phyloP scores from a whole-genome alignment of 805 yeast genomes.

The Jamesozyma piceae region DNA sequence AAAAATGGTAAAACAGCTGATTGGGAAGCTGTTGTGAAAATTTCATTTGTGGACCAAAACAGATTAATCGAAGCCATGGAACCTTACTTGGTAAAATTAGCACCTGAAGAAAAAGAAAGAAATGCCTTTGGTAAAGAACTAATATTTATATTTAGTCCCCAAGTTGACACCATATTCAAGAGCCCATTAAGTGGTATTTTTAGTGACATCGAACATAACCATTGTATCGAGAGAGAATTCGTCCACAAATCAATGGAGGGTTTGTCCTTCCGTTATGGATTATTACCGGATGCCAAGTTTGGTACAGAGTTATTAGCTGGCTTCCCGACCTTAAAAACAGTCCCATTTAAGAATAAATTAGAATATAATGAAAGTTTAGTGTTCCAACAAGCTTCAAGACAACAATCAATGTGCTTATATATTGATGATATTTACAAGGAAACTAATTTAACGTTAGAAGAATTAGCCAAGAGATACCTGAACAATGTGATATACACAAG shows the following conservation, averaged over 20 bases:
- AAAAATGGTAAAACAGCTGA: conserved; percentile 90
- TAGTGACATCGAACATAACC: conserved; percentile 68
- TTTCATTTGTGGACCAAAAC: conserved; percentile 82
- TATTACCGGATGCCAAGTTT: conserved; percentile 53
- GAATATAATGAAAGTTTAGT: conserved; percentile 58
- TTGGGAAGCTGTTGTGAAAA: conserved; percentile 95
- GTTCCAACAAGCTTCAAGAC: conserved; percentile 77
- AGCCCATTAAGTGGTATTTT: conserved; percentile 74
- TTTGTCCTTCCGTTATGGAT: conserved; percentile 41
- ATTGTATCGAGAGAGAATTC: conserved; percentile 58
- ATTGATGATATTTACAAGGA: conserved; percentile 43
- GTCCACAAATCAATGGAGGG: conserved; percentile 39
- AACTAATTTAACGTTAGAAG: conserved; percentile 47
- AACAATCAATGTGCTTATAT: conserved; percentile 68
- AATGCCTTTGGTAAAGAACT: conserved; percentile 68
- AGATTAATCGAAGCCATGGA: conserved; percentile 64
- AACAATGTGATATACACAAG: conserved; percentile 60
- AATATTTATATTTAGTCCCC: conserved; percentile 66
- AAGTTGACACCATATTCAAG: conserved; percentile 52
- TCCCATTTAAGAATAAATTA: conserved; percentile 50
- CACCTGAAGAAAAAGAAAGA: conserved; percentile 62
- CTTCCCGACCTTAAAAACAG: conserved; percentile 72
- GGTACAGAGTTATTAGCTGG: conserved; percentile 79
- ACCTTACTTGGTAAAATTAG: conserved; percentile 51
- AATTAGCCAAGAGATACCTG: conserved; percentile 53